Conservation (phyloP, 345 rosid species). For the Xanthoceras sorbifolium region DNA sequence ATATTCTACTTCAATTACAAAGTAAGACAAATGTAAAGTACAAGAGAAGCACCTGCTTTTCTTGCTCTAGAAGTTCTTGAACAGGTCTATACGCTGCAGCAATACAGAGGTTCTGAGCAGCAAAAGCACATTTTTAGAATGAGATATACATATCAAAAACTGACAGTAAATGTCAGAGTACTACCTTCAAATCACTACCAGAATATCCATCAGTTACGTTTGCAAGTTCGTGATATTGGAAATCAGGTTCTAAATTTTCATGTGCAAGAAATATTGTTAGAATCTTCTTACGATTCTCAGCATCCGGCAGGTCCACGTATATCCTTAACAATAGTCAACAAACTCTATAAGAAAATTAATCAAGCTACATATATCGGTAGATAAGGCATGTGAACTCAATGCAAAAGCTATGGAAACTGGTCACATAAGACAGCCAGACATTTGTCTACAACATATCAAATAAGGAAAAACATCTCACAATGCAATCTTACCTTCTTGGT, state of each 20-base stretch:
- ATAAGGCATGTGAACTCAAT: background rate
- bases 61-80: slow-evolving; percentile 87
- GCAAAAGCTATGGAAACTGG: background rate
- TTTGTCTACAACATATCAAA: background rate
- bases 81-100: slow-evolving; percentile 98
- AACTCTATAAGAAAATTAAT: slow-evolving; percentile 20
- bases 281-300: slow-evolving; percentile 83
- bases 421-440: background rate
- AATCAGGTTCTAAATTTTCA: slow-evolving; percentile 65
- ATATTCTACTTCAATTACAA: background rate
- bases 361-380: background rate
- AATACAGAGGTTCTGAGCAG: slow-evolving; percentile 82
- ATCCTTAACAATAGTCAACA: slow-evolving; percentile 50
- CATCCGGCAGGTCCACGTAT: slow-evolving; percentile 95
- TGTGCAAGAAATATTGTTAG: slow-evolving; percentile 69
- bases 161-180: slow-evolving; percentile 1
- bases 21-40: background rate
- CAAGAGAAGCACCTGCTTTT: slow-evolving; percentile 54
- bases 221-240: slow-evolving; percentile 72
- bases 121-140: slow-evolving; percentile 16
- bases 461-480: background rate
- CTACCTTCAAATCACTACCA: slow-evolving; percentile 98
- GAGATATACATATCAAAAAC: slow-evolving; percentile 16
- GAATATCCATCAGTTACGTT: slow-evolving; percentile 91
- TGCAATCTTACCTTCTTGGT: slow-evolving; percentile 76